Conservation (phyloP, 345 rosid species). For the Euphorbia pulcherrima region DNA sequence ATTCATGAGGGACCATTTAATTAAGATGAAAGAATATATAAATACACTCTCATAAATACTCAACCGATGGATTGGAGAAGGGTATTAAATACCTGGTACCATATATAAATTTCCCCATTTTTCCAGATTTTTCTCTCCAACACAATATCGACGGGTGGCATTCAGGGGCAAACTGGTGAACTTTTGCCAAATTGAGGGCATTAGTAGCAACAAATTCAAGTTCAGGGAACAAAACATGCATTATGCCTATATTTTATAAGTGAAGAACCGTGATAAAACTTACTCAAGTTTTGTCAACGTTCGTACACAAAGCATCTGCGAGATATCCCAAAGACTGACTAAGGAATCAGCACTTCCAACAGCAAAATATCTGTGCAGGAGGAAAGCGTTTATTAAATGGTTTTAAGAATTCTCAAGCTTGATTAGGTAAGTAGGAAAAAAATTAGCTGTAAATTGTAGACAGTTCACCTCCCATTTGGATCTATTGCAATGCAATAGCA, state of each 20-base stretch:
- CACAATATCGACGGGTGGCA: no score
- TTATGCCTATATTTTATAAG: background rate
- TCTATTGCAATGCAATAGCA: conserved; percentile 97
- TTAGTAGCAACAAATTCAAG: no score
- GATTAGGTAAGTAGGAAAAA: background rate
- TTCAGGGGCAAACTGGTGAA: no score
- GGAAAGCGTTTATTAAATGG: conserved; percentile 1
- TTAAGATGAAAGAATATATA: no score
- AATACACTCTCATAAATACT: no score
- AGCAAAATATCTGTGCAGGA: conserved; percentile 70
- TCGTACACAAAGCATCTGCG: conserved; percentile 86
- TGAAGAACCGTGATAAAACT: conserved; percentile 25
- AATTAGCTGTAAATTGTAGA: background rate
- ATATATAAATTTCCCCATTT: no score
- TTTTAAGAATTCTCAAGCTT: background rate
- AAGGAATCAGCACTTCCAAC: conserved; percentile 99
- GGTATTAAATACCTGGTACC: no score
- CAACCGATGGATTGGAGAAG: no score
- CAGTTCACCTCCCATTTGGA: conserved; percentile 77
- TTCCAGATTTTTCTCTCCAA: no score
- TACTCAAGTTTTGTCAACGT: conserved; percentile 90
- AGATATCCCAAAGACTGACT: conserved; percentile 97
- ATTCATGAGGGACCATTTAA: no score
- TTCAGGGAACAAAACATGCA: no score
- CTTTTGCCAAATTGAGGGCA: no score